Percentiles rank a stretch among this genome's conserved stretches.
phyloP scores from a whole-genome alignment of 768 basidiomycete genomes.

The Amanita exitialis region DNA sequence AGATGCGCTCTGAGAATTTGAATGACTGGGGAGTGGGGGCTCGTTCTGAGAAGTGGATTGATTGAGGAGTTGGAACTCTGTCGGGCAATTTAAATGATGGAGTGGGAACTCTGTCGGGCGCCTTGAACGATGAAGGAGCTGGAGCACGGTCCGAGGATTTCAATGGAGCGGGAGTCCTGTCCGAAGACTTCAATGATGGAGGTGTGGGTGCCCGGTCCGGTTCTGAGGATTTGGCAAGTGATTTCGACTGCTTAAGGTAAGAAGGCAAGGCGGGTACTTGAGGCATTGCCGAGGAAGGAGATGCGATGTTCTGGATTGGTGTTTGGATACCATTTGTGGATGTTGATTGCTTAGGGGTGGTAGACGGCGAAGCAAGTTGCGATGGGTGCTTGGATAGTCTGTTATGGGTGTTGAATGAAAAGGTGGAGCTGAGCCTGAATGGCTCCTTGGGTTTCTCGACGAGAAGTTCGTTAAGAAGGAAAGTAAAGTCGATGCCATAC shows the following conservation, averaged over 20 bases:
- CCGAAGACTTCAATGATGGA: not conserved
- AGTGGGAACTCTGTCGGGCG: constrained; percentile 13
- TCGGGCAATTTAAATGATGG: constrained; percentile 7
- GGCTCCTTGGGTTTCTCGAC: constrained; percentile 36
- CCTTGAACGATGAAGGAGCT: constrained; percentile 17
- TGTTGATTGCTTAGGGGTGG: constrained; percentile 12
- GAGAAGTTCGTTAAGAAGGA: constrained; percentile 73
- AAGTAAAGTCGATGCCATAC: constrained; percentile 89
- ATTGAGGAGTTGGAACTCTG: constrained; percentile 9
- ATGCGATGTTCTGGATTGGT: not conserved
- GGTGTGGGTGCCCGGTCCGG: too few species aligned
- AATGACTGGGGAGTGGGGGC: not conserved
- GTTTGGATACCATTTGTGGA: not conserved
- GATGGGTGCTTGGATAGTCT: constrained; percentile 20
- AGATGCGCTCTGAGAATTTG: too few species aligned
- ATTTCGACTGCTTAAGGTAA: not conserved
- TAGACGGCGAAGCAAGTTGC: constrained; percentile 2
- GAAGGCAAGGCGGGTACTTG: constrained; percentile 3
- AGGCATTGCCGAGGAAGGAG: not conserved
- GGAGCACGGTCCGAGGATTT: constrained; percentile 12
- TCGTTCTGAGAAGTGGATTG: constrained; percentile 4
- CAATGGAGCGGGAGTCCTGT: constrained; percentile 16
- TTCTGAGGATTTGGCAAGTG: not conserved
- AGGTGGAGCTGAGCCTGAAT: constrained; percentile 14
- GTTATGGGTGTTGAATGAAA: constrained; percentile 9